These are phyloP conservation scores for Echinosophora koreensis DNA, from an alignment of 306 rosid species.

Conservation along the genomic window DNA sequence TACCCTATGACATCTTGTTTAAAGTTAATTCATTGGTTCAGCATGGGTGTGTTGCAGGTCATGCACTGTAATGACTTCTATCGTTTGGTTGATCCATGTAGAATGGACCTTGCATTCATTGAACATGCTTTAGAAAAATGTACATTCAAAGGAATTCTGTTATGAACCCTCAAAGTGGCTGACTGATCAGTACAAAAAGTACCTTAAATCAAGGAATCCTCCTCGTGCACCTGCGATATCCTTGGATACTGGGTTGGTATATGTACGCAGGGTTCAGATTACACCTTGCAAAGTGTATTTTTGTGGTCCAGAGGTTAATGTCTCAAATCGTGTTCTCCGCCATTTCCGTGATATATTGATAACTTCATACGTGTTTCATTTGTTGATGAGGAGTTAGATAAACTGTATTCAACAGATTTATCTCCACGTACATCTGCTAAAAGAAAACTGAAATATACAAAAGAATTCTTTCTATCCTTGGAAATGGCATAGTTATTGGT, in stretches of 20 bases:
- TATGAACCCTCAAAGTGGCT: slow-evolving; percentile 80
- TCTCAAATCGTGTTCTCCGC: slow-evolving; percentile 89
- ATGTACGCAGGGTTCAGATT: slow-evolving; percentile 76
- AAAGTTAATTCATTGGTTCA: slow-evolving; percentile 77
- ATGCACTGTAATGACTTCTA: slow-evolving; percentile 62
- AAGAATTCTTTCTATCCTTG: slow-evolving; percentile 72
- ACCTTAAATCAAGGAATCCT: slow-evolving; percentile 42
- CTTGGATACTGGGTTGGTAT: slow-evolving; percentile 74
- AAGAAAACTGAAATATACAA: slow-evolving; percentile 66
- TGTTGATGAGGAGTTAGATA: slow-evolving; percentile 84
- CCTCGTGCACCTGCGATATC: slow-evolving; percentile 60
- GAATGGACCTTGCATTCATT: slow-evolving; percentile 41
- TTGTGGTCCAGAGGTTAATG: slow-evolving; percentile 81
- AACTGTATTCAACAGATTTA: slow-evolving; percentile 70
- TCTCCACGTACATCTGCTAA: slow-evolving; percentile 60
- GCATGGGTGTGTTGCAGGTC: slow-evolving; percentile 73
- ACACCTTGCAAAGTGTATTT: slow-evolving; percentile 78
- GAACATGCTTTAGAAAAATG: slow-evolving; percentile 70
- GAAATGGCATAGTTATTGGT: slow-evolving; percentile 72
- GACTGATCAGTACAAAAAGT: slow-evolving; percentile 56
- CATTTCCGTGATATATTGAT: slow-evolving; percentile 50
- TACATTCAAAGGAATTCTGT: slow-evolving; percentile 65
- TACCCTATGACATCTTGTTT: slow-evolving; percentile 74
- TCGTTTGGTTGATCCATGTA: slow-evolving; percentile 66
- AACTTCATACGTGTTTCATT: slow-evolving; percentile 90